Conservation (phyloP, 768 basidiomycete genomes). For the Asterophora lycoperdoides region DNA sequence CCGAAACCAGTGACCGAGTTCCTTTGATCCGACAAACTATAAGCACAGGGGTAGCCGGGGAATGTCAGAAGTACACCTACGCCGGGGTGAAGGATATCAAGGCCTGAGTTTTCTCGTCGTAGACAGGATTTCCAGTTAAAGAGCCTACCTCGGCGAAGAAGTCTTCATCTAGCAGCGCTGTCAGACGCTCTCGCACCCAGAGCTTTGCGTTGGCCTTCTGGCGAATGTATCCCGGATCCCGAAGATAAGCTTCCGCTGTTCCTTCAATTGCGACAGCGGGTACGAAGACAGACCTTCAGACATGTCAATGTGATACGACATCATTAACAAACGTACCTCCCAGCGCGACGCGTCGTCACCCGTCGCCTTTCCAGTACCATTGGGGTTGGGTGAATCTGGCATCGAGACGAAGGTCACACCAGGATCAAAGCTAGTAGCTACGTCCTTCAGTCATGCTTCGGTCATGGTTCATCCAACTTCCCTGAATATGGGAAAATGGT, state of each 20-base stretch:
- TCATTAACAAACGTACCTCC: conserved; percentile 22
- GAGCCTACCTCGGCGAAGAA: conserved; percentile 35
- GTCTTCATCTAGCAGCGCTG: conserved; percentile 27
- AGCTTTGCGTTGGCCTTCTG: conserved; percentile 36
- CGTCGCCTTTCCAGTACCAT: neutral
- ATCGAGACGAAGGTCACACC: conserved; percentile 4
- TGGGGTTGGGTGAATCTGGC: conserved; percentile 12
- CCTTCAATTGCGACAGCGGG: conserved; percentile 27
- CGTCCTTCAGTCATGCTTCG: no score
- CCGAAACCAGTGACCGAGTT: conserved; percentile 38
- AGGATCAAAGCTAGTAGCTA: no score
- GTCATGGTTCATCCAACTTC: no score
- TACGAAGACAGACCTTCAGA: conserved; percentile 14
- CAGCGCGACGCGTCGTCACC: conserved; percentile 20
- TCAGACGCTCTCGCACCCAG: conserved; percentile 38
- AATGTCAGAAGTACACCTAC: conserved; percentile 17
- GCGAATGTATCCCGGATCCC: conserved; percentile 35
- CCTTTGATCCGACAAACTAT: conserved; percentile 11
- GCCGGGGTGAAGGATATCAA: conserved; percentile 33
- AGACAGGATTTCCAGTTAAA: conserved; percentile 31
- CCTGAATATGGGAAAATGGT: neutral
- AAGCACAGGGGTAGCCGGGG: no score
- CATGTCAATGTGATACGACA: no score
- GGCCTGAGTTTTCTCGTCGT: conserved; percentile 25
- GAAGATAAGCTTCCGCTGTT: conserved; percentile 27